Percentiles rank a stretch among this genome's conserved stretches.
These are phyloP conservation scores for Hypseocharis bilobata DNA, from an alignment of 441 rosid genomes.

Conservation along the genomic window DNA sequence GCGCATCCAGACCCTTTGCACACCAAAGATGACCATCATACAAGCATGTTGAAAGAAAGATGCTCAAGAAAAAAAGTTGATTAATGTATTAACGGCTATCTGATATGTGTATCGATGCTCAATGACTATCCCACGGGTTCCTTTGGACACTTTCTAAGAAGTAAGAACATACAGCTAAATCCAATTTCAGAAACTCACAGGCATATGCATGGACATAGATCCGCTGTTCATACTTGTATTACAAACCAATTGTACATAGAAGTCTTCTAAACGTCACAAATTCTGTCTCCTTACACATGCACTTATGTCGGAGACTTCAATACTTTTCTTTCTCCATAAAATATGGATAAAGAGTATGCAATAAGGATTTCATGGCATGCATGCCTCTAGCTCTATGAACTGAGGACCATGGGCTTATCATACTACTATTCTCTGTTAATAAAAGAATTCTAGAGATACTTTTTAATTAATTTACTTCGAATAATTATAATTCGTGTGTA, in stretches of 20 bases:
- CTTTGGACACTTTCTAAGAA: neutral
- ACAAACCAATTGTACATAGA: neutral
- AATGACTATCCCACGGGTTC: neutral
- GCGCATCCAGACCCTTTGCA: slow-evolving; percentile 81
- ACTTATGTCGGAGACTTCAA: neutral
- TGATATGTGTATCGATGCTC: neutral
- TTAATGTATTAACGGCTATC: neutral
- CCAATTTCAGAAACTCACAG: neutral
- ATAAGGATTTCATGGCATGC: neutral
- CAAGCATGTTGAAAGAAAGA: slow-evolving; percentile 11
- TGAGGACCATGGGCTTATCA: neutral
- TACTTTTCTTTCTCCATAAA: neutral
- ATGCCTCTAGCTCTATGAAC: neutral
- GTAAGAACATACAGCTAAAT: neutral
- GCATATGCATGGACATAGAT: neutral
- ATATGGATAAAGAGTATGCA: neutral
- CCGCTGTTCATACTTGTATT: neutral
- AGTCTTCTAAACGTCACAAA: neutral
- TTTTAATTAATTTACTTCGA: neutral
- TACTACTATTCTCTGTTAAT: neutral
- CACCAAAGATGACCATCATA: neutral
- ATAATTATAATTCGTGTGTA: neutral
- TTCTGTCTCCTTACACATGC: neutral
- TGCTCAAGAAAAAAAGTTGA: slow-evolving; percentile 3
- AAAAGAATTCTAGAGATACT: neutral